Conservation (phyloP, 2,329 filamentous ascomycete species). For the Lachnellula cervina region DNA sequence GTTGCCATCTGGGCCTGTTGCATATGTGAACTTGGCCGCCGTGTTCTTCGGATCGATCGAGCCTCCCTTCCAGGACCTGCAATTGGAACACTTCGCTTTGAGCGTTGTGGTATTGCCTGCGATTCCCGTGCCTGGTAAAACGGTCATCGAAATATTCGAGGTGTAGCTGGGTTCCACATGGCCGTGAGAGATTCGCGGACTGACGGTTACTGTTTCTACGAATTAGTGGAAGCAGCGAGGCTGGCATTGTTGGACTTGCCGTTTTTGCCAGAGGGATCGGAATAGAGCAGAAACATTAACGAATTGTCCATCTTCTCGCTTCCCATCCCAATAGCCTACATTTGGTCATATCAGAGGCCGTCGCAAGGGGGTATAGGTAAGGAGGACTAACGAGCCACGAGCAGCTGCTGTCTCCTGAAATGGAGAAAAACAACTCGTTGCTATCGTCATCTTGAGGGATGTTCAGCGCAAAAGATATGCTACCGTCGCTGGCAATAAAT, state of each 20-base stretch:
- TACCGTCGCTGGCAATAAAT: conserved; percentile 41
- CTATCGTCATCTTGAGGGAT: conserved; percentile 42
- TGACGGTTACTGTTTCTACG: conserved; percentile 42
- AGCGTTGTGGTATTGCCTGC: conserved; percentile 39
- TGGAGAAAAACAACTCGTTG: conserved; percentile 49
- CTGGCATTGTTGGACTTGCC: conserved; percentile 8
- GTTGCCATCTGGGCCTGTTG: conserved; percentile 45
- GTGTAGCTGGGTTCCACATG: conserved; percentile 48
- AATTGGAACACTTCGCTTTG: conserved; percentile 49
- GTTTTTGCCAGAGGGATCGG: conserved; percentile 40
- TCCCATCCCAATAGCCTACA: conserved; percentile 48
- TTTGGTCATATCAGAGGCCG: conserved; percentile 1
- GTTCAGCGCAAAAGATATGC: conserved; percentile 46
- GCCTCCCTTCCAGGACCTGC: conserved; percentile 46
- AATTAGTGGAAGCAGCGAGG: no score
- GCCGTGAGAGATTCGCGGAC: conserved; percentile 46
- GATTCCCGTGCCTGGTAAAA: conserved; percentile 46
- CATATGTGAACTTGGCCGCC: conserved; percentile 50
- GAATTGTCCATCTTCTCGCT: conserved; percentile 46
- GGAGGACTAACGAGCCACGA: conserved; percentile 41
- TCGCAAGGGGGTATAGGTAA: neutral
- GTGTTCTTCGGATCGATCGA: conserved; percentile 46
- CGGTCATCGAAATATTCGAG: conserved; percentile 39
- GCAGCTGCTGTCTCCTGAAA: conserved; percentile 42
- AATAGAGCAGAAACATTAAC: conserved; percentile 52